Evolutionary conservation across 306 rosid species (phyloP), one percentile per base, ranked within the genome.

Genomic region (Prunus dulcis): DNA sequence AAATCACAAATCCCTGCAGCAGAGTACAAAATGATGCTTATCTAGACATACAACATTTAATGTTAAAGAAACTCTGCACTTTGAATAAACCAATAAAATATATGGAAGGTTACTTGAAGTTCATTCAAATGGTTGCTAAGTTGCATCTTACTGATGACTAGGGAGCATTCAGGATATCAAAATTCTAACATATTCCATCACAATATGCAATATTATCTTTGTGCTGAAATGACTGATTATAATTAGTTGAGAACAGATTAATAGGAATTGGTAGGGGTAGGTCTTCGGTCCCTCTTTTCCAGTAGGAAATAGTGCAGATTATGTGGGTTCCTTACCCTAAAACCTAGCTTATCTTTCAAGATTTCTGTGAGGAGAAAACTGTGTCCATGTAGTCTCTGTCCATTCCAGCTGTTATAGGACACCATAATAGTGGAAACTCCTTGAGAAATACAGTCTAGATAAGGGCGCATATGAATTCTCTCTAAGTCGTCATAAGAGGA

Each of bases 401-500:
- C 98, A 27, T 91, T 93, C 97, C 97, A 93, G 84, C 93, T 85
- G 58, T 95, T 85, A 77, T 84, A 88, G 50, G 98, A 89, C 18
- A 86, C 91, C 98, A 89, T 93, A 67, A 93, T 55, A 76, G 91
- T 89, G 57, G 90, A 93, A 85, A 91, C 91, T 20, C 92, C 95
- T 49, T 78, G 89, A 64, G 93, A 81, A 62, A 91, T 89, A 78
- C 98, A 93, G 82, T 93, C 98, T 71, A 88, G 71, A 82, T 88
- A 93, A 53, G 98, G 98, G 13, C 86, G 81, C 90, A 89, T 85
- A 80, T 91, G 97, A 72, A 87, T 83, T 82, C 85, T 87, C 79
- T 88, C 93, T 10, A 91, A 80, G 56, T 89, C 90, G 41, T 89
- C 84, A 52, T 84, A 88, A 15, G 91, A 56, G 75, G 76, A 17